Base-by-base conservation (phyloP, 306 rosid species). In the Trichosanthes truncata region DNA sequence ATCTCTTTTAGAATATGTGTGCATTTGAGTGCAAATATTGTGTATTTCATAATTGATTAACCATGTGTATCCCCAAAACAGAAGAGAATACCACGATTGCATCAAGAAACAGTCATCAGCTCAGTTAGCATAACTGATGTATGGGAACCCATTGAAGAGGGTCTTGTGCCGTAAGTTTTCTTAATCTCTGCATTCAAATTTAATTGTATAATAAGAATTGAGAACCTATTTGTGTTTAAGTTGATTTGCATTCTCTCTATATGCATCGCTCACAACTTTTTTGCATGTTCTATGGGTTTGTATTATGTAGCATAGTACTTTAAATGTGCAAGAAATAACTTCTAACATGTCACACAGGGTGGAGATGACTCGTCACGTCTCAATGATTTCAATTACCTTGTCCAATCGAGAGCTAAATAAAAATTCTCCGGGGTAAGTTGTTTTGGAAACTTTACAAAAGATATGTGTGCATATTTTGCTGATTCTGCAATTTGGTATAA, bases 71-170 rank as follows among this genome's bases (percentile, higher is more conserved):
- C 76, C 57, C 51, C 35, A 52, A 62, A 84, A 88, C 93, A 95
- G 98, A 92, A 90, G 81, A 91, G 93, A 79, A 88, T 92, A 77
- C 82, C 91, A 59, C 72, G 66, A 76, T 82, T 95, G 84, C 92
- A 92, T 85, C 98, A 95, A 83, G 96, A 91, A 43, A 92, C 96
- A 76, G 84, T 88, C 73, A 90, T 95, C 86, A 91, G 97, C 88
- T 95, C 98, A 80, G 95, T 89, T 7, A 95, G 97, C 90, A 95
- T 95, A 80, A 91, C 97, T 36, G 98, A 95, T 82, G 91, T 89
- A 71, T 95, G 95, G 97, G 98, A 95, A 86, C 98, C 98, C 53
- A 91, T 95, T 83, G 98, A 95, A 85, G 98, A 95, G 88, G 98
- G 98, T 85, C 98, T 95, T 82, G 90, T 86, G 36, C 97, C 98